Base-by-base conservation (phyloP, 305 asterid species). In the Solanum hybrid region DNA sequence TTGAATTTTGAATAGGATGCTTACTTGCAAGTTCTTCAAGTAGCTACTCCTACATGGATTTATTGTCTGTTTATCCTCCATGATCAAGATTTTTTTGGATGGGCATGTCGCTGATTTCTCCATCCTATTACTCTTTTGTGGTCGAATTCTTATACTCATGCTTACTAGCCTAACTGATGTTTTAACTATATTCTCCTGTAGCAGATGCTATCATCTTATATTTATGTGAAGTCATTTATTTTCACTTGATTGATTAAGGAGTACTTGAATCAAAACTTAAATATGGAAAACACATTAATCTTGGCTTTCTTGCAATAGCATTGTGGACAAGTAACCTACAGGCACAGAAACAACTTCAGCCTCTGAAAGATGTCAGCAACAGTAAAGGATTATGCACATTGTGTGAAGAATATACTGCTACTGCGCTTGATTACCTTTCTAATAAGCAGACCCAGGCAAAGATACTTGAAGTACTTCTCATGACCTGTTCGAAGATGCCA, bases 401-500 rank as follows among this genome's bases (percentile, higher is more conserved):
- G 89, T 97, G 99, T 92, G 95, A 95, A 93, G 92, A 95, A 82
- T 95, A 93, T 90, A 91, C 96, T 60, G 40, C 92, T 73, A 91
- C 95, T 79, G 98, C 99, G 88, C 95, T 97, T 88, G 45, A 22
- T 88, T 97, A 95, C 93, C 94, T 97, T 40, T 40, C 93, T 15
- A 91, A 93, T 60, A 95, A 97, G 94, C 93, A 94, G 89, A 96
- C 98, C 87, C 95, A 94, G 86, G 89, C 90, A 26, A 94, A 95
- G 90, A 93, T 97, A 91, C 90, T 95, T 40, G 85, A 77, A 90
- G 82, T 89, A 89, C 96, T 97, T 92, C 98, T 95, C 93, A 92
- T 95, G 88, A 91, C 97, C 78, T 97, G 99, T 94, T 93, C 95
- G 14, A 94, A 91, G 93, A 87, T 97, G 89, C 96, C 89, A 81